Conservation (phyloP, 768 basidiomycete species). For the Suillus americanus region DNA sequence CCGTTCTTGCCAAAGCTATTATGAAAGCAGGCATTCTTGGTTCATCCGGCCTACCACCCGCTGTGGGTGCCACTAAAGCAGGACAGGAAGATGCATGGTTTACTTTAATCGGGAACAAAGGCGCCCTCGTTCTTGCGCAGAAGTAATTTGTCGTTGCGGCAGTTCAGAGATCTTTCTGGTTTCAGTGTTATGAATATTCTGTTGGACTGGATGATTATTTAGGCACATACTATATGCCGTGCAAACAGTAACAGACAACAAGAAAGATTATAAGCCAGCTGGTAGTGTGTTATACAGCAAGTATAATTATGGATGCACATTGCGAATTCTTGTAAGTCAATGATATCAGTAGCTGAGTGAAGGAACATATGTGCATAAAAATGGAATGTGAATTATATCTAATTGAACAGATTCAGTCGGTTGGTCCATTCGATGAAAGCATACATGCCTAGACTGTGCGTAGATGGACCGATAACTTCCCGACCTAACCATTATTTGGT, state of each 20-base stretch:
- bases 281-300: background rate
- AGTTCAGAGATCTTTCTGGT: background rate
- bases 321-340: background rate
- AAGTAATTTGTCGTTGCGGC: background rate
- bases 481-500: conserved; percentile 5
- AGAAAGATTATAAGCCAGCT: background rate
- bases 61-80: conserved; percentile 40
- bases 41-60: conserved; percentile 44
- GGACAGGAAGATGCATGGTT: conserved; percentile 41
- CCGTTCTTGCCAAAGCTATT: conserved; percentile 54
- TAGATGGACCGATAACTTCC: no score
- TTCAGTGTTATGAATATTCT: background rate
- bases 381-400: background rate
- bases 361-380: background rate
- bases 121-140: conserved; percentile 41
- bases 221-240: background rate
- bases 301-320: background rate
- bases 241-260: background rate
- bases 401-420: background rate
- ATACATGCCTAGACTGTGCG: background rate
- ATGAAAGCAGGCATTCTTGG: conserved; percentile 50
- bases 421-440: background rate
- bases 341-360: background rate
- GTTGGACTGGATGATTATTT: background rate
- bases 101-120: conserved; percentile 57